Evolutionary conservation across 2,329 filamentous ascomycete species (phyloP), one percentile per base, ranked within the genome.

Genomic region (Alternaria ethzedia): DNA sequence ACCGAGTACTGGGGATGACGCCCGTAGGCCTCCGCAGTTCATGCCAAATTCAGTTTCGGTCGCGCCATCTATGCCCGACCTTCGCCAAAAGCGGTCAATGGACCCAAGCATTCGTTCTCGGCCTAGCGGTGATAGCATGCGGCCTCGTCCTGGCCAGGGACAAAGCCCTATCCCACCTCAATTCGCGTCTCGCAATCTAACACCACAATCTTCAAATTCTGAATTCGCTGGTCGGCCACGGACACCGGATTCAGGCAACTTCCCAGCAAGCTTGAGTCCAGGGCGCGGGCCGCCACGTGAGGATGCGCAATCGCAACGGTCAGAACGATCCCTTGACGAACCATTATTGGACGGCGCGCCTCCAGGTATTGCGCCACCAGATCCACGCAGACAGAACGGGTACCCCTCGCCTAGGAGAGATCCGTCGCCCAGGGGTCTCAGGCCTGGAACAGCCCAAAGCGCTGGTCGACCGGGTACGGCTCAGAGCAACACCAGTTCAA

Each of bases 141-240:
- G 73, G 41, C 72, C 75, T 63, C 75, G 76, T 13, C 70, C 72
- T 15, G 68, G 69, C 30, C 75, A 74, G 52, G 73, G 70, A 57
- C 69, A 75, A 57, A 78, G 78, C 54, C 70, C 74, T 59, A 66
- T 78, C 12, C 70, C 74, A 52, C 69, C 69, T 11, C 69, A 75
- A 26, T 65, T 72, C 23, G 63, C 72, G 36, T 72, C 80, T 23
- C 69, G 79, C 54, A 76, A 80, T 30, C 66, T 81, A 55, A 82
- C 78, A 7, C 80, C 81, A 5, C 77, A 82, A 54, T 79, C 80
- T 12, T 81, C 81, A 2, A 71, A 71, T 21, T 77, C 79, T 5
- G 81, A 82, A 43, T 70, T 82, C 47, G 70, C 64, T 17, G 57
- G 54, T 12, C 71, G 74, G n/a, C 74, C 78, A 23, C 72, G 69